Evolutionary conservation across 805 yeast genomes (phyloP), one percentile per base, ranked within the genome.

Genomic region (Yamadazyma phyllophila): DNA sequence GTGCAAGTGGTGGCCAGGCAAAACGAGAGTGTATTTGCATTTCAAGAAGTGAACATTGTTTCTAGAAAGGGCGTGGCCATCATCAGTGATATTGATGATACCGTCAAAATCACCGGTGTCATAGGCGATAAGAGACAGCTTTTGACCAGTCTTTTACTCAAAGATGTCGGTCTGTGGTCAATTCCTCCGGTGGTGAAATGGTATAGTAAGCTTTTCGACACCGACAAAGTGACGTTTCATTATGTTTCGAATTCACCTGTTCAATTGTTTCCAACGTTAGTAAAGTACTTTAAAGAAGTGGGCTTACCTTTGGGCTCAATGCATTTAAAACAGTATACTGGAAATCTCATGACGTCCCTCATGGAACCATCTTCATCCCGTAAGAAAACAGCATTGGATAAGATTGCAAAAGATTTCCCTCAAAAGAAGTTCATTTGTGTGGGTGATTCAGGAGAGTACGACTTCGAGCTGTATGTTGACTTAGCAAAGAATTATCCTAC

Each of bases 361-460:
- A 80, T 91, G 73, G 96, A 91, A 57, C 95, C 97, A 0, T 83
- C 94, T 2, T 82, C 85, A 3, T 88, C 88, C 41, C 77, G 96
- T 37, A 94, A 94, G 63, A 76, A 80, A 48, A 75, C 76, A 10
- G 76, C 88, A 1, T 71, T 95, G 43, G 68, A 73, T 34, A 76
- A 78, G 46, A 76, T 94, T 7, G 51, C 89, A 17, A 61, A 66
- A 2, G 96, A 91, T 58, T 92, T 88, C 59, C 89, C 95, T 0
- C 49, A 78, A 1, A 82, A 91, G 52, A 82, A 78, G 56, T 92
- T 94, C 60, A 76, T 94, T 17, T 69, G 96, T 41, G 77, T 94
- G 12, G 99, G 99, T 27, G 99, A 94, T 61, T 85, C 97, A 2
- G 98, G 98, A 1, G 99, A 94, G 60, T 85, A 84, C 52, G 99